Evolutionary conservation across 2,329 filamentous ascomycete genomes (phyloP), one percentile per base, ranked within the genome.

Genomic region (Pseudogymnoascus sp.): DNA sequence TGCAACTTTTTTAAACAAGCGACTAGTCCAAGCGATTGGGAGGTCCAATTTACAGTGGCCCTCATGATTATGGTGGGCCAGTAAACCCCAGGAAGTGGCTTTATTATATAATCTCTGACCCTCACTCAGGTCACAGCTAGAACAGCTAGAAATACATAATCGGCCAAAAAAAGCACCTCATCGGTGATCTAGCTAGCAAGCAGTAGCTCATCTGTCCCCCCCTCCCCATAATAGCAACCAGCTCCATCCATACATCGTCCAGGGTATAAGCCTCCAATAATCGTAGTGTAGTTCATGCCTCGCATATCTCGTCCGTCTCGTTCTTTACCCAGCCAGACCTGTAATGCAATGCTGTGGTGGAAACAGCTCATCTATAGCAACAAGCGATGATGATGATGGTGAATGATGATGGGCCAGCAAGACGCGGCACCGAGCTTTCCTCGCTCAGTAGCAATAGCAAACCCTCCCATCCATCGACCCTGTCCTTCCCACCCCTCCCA

Each of bases 261-360:
- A 52, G 42, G 42, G 42, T 52, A 52, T 52, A 52, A 52, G 42
- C 42, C 42, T 52, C 42, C 42, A 52, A 48, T 52, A 52, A 31
- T 52, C 42, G 18, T 18, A 18, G 18, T 18, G 42, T 52, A 52
- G 42, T 52, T 52, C 42, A 52, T 52, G 42, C 42, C 42, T 31
- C 13, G 42, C 42, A 52, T 52, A 52, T 52, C 42, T 52, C 42
- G 25, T 52, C 42, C 42, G 9, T 52, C 42, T 52, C 42, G 42
- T 52, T 10, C 25, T 4, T 31, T 52, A 29, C 42, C 42, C 42
- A 31, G 25, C 15, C 15, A 40, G 39, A 18, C 39, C 36, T 31
- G 42, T 15, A 52, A 52, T 15, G 42, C 42, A 52, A 31, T 52
- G 42, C 25, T 52, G 31, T 52, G 1, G 29, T 31, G 25, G 42